Evolutionary conservation across 805 yeast species (phyloP).

Genomic region (Suhomyces vadensis): DNA sequence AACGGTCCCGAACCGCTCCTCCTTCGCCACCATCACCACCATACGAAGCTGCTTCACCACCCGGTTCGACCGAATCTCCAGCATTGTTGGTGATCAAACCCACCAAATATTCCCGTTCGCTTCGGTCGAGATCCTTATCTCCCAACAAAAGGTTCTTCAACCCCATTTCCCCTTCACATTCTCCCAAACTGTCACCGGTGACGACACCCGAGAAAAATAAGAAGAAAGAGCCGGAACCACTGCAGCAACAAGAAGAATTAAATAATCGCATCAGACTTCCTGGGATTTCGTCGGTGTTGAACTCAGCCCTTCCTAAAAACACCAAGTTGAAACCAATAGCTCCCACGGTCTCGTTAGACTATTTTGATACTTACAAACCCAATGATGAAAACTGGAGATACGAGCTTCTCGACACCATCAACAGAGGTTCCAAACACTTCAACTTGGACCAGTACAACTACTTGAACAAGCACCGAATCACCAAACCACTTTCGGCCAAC

Average conservation of each 20-base stretch:
- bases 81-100: slow-evolving; percentile 7
- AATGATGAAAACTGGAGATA: slow-evolving; percentile 47
- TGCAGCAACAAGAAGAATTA: background rate
- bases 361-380: slow-evolving; percentile 47
- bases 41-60: slow-evolving; percentile 8
- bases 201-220: slow-evolving; percentile 14
- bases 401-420: slow-evolving; percentile 39
- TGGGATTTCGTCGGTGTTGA: slow-evolving; percentile 35
- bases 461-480: slow-evolving; percentile 18
- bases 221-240: slow-evolving; percentile 1
- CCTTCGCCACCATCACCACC: slow-evolving; percentile 36
- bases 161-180: slow-evolving; percentile 20
- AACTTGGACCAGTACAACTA: slow-evolving; percentile 31
- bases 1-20: slow-evolving; percentile 49
- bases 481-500: background rate
- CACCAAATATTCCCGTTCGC: slow-evolving; percentile 11
- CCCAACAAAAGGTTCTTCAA: slow-evolving; percentile 15
- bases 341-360: slow-evolving; percentile 45
- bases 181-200: slow-evolving; percentile 21
- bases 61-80: slow-evolving; percentile 1
- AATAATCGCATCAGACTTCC: slow-evolving; percentile 25
- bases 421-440: slow-evolving; percentile 23
- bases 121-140: slow-evolving; percentile 15
- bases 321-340: slow-evolving; percentile 33
- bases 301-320: slow-evolving; percentile 19